Base-by-base conservation (phyloP, 768 basidiomycete species). In the Lenzites betulinus region DNA sequence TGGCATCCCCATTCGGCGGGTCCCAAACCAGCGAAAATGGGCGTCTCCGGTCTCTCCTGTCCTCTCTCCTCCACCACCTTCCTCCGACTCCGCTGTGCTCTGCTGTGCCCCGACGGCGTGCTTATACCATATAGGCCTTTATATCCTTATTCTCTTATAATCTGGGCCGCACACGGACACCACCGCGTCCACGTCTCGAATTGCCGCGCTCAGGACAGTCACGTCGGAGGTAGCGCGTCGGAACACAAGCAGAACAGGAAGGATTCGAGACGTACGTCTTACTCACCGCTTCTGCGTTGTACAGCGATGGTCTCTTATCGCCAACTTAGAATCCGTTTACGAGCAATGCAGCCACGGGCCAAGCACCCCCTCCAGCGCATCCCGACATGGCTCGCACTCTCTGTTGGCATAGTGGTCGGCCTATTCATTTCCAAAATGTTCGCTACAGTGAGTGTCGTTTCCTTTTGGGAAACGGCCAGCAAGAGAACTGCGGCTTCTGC, bases 331-430 rank as follows among this genome's bases (percentile, higher is more conserved):
- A 54, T 55, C 7, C 39, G 42, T 13, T 33, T 59, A 26, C 53
- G 44, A 33, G 30, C 44, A 16, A 72, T 72, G 71, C 68, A 71
- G 51, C 67, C 70, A 12, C 64, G 62, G 57, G 60, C 57, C 28
- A 65, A 60, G 42, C 70, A 72, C 47, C 68, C 69, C 4, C 55
- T 72, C 13, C 55, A 63, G 41, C 58, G 67, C 22, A 59, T 72
- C 33, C 71, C 71, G 18, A 71, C 71, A 61, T 72, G 68, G 70
- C 58, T 71, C 25, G 67, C 70, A 15, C 61, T 72, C 28, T 64
- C 63, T 39, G 52, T 72, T 38, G 71, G 71, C 22, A 62, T 72
- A 20, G 60, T 67, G 41, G 58, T 72, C 48, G 71, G 71, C 15
- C 64, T 72, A 15, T 54, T 66, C 39, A 56, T 70, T 11, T 69